Base-by-base conservation (phyloP, 306 rosid genomes). In the Lathyrus aphaca region DNA sequence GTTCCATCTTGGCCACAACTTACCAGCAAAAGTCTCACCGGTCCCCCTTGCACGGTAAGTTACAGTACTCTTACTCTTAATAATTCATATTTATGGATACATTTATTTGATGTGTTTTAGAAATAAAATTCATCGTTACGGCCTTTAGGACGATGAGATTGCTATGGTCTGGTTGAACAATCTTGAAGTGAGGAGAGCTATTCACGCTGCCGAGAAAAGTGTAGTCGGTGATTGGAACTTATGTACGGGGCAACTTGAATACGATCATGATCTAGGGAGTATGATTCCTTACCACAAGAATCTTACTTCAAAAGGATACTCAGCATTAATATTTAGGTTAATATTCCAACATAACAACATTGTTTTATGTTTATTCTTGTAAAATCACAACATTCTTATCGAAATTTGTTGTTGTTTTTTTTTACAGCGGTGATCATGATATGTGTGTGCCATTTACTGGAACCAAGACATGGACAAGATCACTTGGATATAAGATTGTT, bases 1-100 rank as follows among this genome's bases (percentile, higher is more conserved):
- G 92, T 91, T 37, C 97, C 90, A 53, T 79, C 85, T 50, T 91
- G 97, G 97, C 95, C 97, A 2, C 77, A 91, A 57, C 82, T 88
- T 6, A 5, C 5, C 19, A 67, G 57, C 69, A 38, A 67, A 6
- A 12, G 3, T 18, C 0, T 0, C 15, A 3, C 0, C 9, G 86
- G 80, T 75, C 89, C 89, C 71, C 92, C 90, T 3, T 91, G 95
- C 81, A 58, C 69, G 14, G 92, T 91, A 86, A 21, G 91, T 88
- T 80, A 23, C 18, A 4, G 14, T 45, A 14, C 44, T 25, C 38
- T 38, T 39, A 13, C n/a, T 25, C 10, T 18, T 5, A 12, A 65
- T 14, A 18, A 11, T 39, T 25, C 27, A 42, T 35, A 35, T 35
- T 35, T 35, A 35, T 35, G 2, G 39, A 7, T 35, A 35, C 2